Base-by-base conservation (phyloP, 176 grass and related monocot species). In the Eragrostis curvula region DNA sequence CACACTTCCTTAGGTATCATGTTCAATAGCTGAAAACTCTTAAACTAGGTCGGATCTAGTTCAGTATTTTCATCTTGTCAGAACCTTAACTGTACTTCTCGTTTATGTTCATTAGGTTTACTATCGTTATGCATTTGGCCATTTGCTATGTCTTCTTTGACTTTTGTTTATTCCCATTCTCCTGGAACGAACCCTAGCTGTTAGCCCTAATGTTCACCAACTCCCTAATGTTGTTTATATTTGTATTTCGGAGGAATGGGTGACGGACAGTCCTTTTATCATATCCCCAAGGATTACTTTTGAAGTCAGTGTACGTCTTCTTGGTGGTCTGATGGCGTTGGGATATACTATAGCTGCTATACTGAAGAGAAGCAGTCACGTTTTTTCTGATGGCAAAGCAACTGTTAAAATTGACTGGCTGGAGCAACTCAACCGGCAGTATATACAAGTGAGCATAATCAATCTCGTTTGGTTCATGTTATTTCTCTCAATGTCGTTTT, bases 281-380 rank as follows among this genome's bases (percentile, higher is more conserved):
- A 99, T 99, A 89, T 99, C 97, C 77, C 97, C 93, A 42, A 96
- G 97, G 81, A 99, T 99, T 84, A 90, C 91, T 87, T 99, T 99
- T 88, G 93, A 99, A 92, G 97, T 99, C 75, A 99, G 89, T 52
- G 97, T 99, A 50, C 90, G 93, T 27, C 97, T 99, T 96, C 91
- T 99, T 87, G 93, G 93, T 82, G 97, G 97, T 84, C 87, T 99
- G 71, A 99, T 99, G 97, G 91, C 97, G 1, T 77, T 99, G 76
- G 97, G 97, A 36, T 99, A 99, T 70, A 96, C 89, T 65, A 99
- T 99, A 70, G 97, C 97, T 74, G 73, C 93, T 79, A 99, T 99
- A 90, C 77, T 99, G 49, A 99, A 99, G 81, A 94, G 97, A 86
- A 96, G 89, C 58, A 99, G 80, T 75, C 80, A 78, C 77, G 91